Conservation (phyloP, 1,284 basidiomycete genomes). For the Exobasidium cylindrosporum region DNA sequence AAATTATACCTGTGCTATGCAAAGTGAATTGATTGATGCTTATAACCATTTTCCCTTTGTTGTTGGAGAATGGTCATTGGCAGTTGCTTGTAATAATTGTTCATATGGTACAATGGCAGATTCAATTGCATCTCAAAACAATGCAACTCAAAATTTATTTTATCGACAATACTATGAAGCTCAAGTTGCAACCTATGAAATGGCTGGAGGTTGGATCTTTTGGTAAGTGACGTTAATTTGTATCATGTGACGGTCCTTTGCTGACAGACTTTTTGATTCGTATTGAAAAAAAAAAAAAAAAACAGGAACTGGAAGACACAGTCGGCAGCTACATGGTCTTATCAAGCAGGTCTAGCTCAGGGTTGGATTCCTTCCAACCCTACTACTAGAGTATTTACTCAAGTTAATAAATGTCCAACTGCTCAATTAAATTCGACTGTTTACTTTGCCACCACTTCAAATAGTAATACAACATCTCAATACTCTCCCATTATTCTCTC, state of each 20-base stretch:
- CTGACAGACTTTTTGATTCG: slow-evolving; percentile 3
- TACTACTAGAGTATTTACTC: slow-evolving; percentile 7
- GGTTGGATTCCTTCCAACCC: slow-evolving; percentile 23
- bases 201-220: slow-evolving; percentile 9
- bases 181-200: slow-evolving; percentile 19
- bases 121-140: slow-evolving; percentile 15
- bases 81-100: slow-evolving; percentile 13
- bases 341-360: slow-evolving; percentile 17
- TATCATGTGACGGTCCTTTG: not conserved
- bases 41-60: slow-evolving; percentile 7
- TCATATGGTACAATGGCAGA: slow-evolving; percentile 11
- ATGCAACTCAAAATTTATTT: slow-evolving; percentile 10
- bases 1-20: not conserved
- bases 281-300: slow-evolving; percentile 20
- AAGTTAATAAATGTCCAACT: slow-evolving; percentile 10
- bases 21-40: slow-evolving; percentile 1
- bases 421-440: not conserved
- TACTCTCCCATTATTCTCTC: not conserved
- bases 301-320: slow-evolving; percentile 26
- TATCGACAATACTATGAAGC: slow-evolving; percentile 24
- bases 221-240: not conserved
- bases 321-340: slow-evolving; percentile 16
- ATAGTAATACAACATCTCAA: not conserved
- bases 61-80: slow-evolving; percentile 18
- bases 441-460: not conserved